A percentile compares a stretch with the other conserved stretches of the same genome.
These are phyloP conservation scores for Neurospora sp. DNA, from an alignment of 495 filamentous ascomycete species.

Conservation along the genomic window DNA sequence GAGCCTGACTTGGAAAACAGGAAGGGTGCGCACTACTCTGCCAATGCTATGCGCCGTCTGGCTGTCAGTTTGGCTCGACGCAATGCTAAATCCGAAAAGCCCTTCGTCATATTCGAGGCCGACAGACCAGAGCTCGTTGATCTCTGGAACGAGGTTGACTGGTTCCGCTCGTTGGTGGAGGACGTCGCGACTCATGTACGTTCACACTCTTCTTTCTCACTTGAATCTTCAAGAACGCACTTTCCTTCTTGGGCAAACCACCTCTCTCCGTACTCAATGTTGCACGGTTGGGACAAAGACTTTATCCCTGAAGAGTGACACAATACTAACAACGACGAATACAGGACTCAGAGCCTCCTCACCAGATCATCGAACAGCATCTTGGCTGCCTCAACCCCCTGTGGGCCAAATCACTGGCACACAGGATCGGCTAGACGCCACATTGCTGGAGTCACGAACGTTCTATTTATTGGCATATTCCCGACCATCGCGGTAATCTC, in stretches of 20 bases:
- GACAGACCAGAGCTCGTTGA: background rate
- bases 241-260: background rate
- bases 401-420: background rate
- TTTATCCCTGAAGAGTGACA: background rate
- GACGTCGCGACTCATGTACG: background rate
- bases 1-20: background rate
- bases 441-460: background rate
- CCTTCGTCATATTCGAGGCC: background rate
- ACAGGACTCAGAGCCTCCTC: background rate
- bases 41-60: background rate
- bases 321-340: background rate
- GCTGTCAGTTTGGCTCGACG: background rate
- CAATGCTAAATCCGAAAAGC: background rate
- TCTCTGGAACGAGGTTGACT: background rate
- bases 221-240: background rate
- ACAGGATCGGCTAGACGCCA: background rate
- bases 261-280: background rate
- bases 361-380: background rate
- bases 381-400: background rate
- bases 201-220: background rate
- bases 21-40: background rate
- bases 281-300: background rate
- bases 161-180: background rate
- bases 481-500: background rate
- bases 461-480: background rate